A percentile compares a stretch with the other conserved stretches of the same genome.
phyloP scores from a whole-genome alignment of 176 grass and related monocot genomes.

The Oryza glumipatula region DNA sequence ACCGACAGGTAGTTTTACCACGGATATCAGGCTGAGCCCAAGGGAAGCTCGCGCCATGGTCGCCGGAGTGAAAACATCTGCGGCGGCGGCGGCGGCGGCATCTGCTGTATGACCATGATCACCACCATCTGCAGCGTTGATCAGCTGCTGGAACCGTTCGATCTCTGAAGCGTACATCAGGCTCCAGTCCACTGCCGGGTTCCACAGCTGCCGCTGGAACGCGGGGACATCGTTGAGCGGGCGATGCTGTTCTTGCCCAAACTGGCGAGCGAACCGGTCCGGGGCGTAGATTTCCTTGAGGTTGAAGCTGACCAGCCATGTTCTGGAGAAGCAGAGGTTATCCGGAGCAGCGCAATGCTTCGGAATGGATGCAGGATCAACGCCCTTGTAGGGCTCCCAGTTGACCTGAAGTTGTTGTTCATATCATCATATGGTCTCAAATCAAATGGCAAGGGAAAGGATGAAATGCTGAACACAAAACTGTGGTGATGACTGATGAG shows the following conservation, averaged over 20 bases:
- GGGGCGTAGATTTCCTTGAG: conserved; percentile 36
- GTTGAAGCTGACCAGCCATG: conserved; percentile 30
- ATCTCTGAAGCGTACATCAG: conserved; percentile 17
- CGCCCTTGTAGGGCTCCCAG: conserved; percentile 33
- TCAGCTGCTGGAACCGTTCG: conserved; percentile 23
- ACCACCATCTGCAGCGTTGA: neutral
- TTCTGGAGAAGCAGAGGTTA: conserved; percentile 23
- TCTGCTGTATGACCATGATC: conserved; percentile 15
- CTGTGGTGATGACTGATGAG: neutral
- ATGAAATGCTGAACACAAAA: neutral
- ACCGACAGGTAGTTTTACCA: neutral
- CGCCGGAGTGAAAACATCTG: neutral
- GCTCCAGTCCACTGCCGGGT: conserved; percentile 26
- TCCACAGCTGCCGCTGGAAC: conserved; percentile 29
- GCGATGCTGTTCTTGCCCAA: conserved; percentile 32
- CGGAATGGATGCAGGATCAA: conserved; percentile 28
- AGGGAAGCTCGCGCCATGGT: neutral
- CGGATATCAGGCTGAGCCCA: neutral
- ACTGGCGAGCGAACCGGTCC: conserved; percentile 37
- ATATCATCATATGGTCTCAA: neutral
- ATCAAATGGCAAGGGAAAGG: neutral
- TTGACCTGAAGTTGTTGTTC: neutral
- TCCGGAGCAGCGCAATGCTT: neutral
- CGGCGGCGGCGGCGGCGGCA: too few species aligned
- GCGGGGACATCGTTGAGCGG: neutral